Conservation (phyloP, 768 basidiomycete genomes). For the Mycena amicta region DNA sequence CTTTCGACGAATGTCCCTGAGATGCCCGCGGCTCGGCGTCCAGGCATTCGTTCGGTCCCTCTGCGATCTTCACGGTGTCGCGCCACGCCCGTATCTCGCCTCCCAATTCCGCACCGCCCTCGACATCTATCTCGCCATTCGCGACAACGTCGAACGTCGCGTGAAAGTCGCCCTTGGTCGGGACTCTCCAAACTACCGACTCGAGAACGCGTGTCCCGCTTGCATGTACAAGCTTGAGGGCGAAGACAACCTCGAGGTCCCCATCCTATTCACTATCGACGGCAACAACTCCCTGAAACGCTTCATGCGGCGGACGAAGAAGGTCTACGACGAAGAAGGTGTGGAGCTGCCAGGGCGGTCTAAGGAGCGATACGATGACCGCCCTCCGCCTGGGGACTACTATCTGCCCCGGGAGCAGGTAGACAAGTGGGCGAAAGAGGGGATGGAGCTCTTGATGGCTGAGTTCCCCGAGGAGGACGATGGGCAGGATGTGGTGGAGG, state of each 20-base stretch:
- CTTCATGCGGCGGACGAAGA: not conserved
- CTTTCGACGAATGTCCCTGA: slow-evolving; percentile 6
- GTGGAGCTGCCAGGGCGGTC: not conserved
- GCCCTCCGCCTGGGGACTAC: slow-evolving; percentile 1
- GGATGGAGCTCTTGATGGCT: not conserved
- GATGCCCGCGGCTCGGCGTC: slow-evolving; percentile 20
- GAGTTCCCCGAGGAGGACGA: not conserved
- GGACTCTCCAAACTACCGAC: slow-evolving; percentile 19
- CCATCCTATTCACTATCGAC: slow-evolving; percentile 24
- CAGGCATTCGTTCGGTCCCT: slow-evolving; percentile 17
- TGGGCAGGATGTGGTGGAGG: not conserved
- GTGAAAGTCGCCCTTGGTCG: slow-evolving; percentile 17
- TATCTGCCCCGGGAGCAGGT: slow-evolving; percentile 14
- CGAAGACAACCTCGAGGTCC: slow-evolving; percentile 19
- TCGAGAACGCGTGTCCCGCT: slow-evolving; percentile 27
- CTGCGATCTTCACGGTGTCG: slow-evolving; percentile 16
- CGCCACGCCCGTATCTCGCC: slow-evolving; percentile 12
- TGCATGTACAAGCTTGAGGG: slow-evolving; percentile 27
- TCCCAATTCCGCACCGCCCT: slow-evolving; percentile 17
- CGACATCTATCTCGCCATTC: slow-evolving; percentile 22
- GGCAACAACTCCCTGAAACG: slow-evolving; percentile 29
- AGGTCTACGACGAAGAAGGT: slow-evolving; percentile 7
- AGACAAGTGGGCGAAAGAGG: slow-evolving; percentile 8
- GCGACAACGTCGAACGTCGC: slow-evolving; percentile 3
- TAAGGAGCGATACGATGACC: slow-evolving; percentile 7